phyloP scores from a whole-genome alignment of 108 stramenopile genomes.

The Fistulifera pelliculosa region DNA sequence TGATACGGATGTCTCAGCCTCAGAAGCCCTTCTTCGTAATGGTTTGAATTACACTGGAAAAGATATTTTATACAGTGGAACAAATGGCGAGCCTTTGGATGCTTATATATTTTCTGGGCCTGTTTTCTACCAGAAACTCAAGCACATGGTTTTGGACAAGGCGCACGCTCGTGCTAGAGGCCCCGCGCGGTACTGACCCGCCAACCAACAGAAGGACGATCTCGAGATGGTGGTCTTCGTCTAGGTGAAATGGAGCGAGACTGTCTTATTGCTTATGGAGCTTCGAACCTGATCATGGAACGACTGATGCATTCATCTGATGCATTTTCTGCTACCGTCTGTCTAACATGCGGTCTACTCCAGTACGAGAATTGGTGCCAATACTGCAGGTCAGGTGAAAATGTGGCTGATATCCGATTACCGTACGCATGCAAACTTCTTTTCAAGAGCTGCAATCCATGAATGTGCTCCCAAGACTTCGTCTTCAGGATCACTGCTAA shows the following conservation, averaged over 20 bases:
- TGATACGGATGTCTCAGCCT: conserved; percentile 77
- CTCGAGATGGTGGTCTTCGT: conserved; percentile 97
- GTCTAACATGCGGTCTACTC: conserved; percentile 88
- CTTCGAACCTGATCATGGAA: conserved; percentile 98
- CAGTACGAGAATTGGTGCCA: conserved; percentile 97
- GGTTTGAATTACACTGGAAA: conserved; percentile 97
- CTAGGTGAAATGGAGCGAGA: conserved; percentile 98
- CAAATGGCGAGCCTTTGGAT: conserved; percentile 88
- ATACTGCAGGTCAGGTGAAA: conserved; percentile 88
- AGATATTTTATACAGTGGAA: conserved; percentile 92
- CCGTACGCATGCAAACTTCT: conserved; percentile 99
- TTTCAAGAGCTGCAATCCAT: conserved; percentile 97
- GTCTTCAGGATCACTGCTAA: conserved; percentile 46
- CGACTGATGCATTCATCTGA: conserved; percentile 98
- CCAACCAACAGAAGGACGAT: conserved; percentile 99
- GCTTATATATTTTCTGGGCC: conserved; percentile 98
- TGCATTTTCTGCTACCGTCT: conserved; percentile 96
- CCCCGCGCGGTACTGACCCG: conserved; percentile 96
- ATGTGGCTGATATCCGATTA: conserved; percentile 85
- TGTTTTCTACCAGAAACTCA: conserved; percentile 98
- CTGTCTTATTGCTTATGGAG: conserved; percentile 99
- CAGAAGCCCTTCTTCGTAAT: conserved; percentile 83
- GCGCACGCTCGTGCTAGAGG: conserved; percentile 98
- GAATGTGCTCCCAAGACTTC: conserved; percentile 85
- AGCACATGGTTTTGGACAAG: conserved; percentile 99